A percentile compares a stretch with the other conserved stretches of the same genome.
phyloP scores from a whole-genome alignment of 73 alveolate genomes.

The Paramecium caudatum region DNA sequence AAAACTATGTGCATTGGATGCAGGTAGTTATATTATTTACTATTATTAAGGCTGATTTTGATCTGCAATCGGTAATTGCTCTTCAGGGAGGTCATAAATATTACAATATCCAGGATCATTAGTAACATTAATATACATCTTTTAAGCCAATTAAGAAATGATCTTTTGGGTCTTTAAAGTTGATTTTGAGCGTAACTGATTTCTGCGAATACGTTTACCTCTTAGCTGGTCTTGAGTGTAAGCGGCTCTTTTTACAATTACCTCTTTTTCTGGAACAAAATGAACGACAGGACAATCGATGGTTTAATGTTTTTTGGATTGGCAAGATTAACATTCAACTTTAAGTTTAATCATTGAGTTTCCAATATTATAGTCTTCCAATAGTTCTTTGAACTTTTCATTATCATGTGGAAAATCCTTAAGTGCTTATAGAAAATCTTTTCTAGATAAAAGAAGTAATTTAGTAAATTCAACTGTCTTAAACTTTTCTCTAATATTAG shows the following conservation, averaged over 20 bases:
- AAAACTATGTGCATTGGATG: no score
- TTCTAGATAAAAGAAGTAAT: slow-evolving; percentile 19
- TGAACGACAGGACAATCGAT: slow-evolving; percentile 50
- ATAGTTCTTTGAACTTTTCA: background rate
- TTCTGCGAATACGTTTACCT: background rate
- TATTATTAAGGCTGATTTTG: no score
- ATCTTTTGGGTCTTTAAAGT: background rate
- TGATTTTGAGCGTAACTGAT: background rate
- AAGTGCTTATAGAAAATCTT: background rate
- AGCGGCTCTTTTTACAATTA: slow-evolving; percentile 1
- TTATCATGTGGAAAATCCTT: slow-evolving; percentile 21
- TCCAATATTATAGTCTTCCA: background rate
- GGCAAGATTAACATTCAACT: background rate
- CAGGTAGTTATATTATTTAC: background rate
- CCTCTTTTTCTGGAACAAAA: slow-evolving; percentile 51
- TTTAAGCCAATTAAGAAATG: background rate
- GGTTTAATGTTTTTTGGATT: background rate
- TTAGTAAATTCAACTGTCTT: slow-evolving; percentile 17
- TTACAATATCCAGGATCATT: slow-evolving; percentile 1
- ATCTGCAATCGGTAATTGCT: background rate
- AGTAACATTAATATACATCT: background rate
- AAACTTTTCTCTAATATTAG: background rate
- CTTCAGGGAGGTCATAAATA: background rate
- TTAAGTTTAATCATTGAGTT: background rate
- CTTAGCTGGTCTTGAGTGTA: background rate